These are phyloP conservation scores for Fusarium sp. DNA, from an alignment of 2,329 filamentous ascomycete species.

Conservation along the genomic window DNA sequence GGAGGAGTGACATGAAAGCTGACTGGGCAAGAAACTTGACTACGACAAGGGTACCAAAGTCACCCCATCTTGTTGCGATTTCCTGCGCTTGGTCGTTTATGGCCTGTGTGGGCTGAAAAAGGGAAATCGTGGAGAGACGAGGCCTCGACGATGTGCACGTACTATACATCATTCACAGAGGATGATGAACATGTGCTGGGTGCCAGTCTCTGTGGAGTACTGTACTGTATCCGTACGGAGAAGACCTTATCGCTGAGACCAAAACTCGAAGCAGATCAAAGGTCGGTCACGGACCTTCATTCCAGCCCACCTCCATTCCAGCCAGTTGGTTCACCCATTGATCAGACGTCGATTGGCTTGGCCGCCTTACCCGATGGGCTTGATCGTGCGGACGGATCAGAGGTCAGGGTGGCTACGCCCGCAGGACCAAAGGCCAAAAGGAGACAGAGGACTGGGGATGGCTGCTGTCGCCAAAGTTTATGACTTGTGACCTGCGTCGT, in stretches of 20 bases:
- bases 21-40: constrained; percentile 32
- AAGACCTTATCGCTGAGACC: background rate
- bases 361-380: constrained; percentile 35
- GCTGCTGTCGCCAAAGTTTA: constrained; percentile 33
- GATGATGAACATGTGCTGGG: background rate
- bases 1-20: constrained; percentile 34
- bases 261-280: constrained; percentile 17
- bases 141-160: background rate
- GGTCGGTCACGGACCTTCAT: constrained; percentile 25
- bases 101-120: background rate
- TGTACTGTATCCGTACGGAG: background rate
- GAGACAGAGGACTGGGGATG: constrained; percentile 20
- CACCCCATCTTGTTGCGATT: background rate
- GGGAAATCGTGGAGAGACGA: background rate
- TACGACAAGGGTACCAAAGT: background rate
- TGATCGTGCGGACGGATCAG: constrained; percentile 23
- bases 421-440: constrained; percentile 21
- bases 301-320: constrained; percentile 40
- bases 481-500: constrained; percentile 35
- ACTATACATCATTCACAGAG: background rate
- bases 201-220: background rate
- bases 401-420: constrained; percentile 19
- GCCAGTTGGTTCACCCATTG: constrained; percentile 30
- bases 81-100: background rate
- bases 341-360: constrained; percentile 29